These are phyloP conservation scores for Cenococcum geophilum DNA, from an alignment of 495 filamentous ascomycete genomes.

Conservation along the genomic window DNA sequence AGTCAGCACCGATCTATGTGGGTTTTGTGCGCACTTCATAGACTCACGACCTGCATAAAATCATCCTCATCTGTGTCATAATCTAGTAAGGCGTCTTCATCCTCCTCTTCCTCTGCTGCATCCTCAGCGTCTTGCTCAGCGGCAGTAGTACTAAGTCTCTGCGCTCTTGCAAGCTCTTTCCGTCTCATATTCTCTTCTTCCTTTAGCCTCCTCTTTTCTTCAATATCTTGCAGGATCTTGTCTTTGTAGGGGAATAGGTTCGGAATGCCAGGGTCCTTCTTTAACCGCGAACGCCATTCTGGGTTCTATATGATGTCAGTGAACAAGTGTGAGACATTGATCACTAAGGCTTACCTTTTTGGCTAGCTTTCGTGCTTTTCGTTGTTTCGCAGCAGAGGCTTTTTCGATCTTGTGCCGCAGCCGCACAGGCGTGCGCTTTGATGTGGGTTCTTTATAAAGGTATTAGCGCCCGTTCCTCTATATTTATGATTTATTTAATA, in stretches of 20 bases:
- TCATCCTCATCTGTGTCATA: constrained; percentile 41
- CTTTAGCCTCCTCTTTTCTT: constrained; percentile 74
- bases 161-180: constrained; percentile 64
- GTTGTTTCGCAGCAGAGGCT: constrained; percentile 80
- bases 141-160: constrained; percentile 41
- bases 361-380: constrained; percentile 77
- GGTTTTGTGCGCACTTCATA: background rate
- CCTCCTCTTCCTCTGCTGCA: constrained; percentile 45
- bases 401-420: constrained; percentile 95
- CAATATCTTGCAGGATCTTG: constrained; percentile 85
- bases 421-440: constrained; percentile 83
- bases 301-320: constrained; percentile 56
- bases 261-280: constrained; percentile 96
- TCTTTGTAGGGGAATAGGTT: constrained; percentile 98
- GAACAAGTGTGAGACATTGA: background rate
- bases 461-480: background rate
- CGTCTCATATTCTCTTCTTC: constrained; percentile 66
- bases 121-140: constrained; percentile 42
- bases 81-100: constrained; percentile 33
- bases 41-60: constrained; percentile 33
- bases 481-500: background rate
- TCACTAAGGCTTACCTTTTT: constrained; percentile 56
- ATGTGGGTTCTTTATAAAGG: constrained; percentile 66
- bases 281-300: constrained; percentile 84
- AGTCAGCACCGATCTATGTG: constrained; percentile 28